Percentiles rank a stretch among this genome's conserved stretches.
phyloP scores from a whole-genome alignment of 805 yeast species.

The Yarrowia keelungensis region DNA sequence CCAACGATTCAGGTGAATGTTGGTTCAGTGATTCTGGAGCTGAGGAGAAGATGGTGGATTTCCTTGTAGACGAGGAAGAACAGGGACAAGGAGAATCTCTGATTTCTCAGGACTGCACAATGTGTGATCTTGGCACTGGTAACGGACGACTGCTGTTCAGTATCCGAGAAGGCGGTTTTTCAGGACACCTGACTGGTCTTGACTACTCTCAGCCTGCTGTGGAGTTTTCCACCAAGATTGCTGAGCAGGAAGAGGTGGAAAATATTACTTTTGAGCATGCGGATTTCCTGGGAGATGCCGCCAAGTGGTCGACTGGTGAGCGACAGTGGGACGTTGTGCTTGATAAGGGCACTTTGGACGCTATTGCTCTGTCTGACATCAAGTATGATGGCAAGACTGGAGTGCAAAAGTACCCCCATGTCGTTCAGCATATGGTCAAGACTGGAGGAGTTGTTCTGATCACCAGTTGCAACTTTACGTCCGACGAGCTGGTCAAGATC shows the following conservation, averaged over 20 bases:
- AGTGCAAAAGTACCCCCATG: slow-evolving; percentile 58
- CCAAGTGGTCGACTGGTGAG: slow-evolving; percentile 49
- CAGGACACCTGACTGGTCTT: slow-evolving; percentile 69
- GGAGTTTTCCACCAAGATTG: slow-evolving; percentile 70
- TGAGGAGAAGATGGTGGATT: slow-evolving; percentile 80
- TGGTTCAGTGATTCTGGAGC: slow-evolving; percentile 98
- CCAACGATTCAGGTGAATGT: slow-evolving; percentile 89
- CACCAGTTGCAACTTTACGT: slow-evolving; percentile 94
- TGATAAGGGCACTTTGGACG: slow-evolving; percentile 97
- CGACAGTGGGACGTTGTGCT: slow-evolving; percentile 72
- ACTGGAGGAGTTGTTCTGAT: slow-evolving; percentile 66
- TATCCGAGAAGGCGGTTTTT: slow-evolving; percentile 67
- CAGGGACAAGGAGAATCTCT: slow-evolving; percentile 43
- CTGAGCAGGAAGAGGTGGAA: slow-evolving; percentile 48
- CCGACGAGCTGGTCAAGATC: slow-evolving; percentile 68
- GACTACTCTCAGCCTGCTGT: slow-evolving; percentile 89
- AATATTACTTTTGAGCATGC: slow-evolving; percentile 64
- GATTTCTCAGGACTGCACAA: slow-evolving; percentile 46
- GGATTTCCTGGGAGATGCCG: slow-evolving; percentile 64
- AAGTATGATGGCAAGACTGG: slow-evolving; percentile 54
- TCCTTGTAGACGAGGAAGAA: slow-evolving; percentile 59
- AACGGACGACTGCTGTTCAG: slow-evolving; percentile 89
- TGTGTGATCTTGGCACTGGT: slow-evolving; percentile 93
- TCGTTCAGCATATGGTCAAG: slow-evolving; percentile 64
- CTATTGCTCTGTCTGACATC: slow-evolving; percentile 82